Base-by-base conservation (phyloP, 768 basidiomycete species). In the Heimioporus sp. region DNA sequence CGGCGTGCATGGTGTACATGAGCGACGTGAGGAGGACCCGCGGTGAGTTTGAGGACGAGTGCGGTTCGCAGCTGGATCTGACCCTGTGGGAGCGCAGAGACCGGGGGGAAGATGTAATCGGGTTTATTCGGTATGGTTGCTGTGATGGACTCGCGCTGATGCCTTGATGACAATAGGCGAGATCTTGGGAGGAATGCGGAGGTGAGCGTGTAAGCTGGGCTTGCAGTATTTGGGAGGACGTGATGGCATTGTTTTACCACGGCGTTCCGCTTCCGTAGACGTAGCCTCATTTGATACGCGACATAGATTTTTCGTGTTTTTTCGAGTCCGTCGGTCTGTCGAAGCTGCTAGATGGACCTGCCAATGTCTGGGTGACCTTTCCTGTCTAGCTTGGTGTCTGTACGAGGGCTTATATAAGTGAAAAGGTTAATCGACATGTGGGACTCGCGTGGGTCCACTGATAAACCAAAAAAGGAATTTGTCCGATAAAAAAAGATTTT, bases 101-200 rank as follows among this genome's bases (percentile, higher is more conserved):
- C 51, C 71, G 70, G 20, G 71, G 77, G 28, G 78, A 80, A 36
- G 77, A 80, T 53, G 70, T 79, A 4, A 60, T 78, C 35, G 75
- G 78, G n/a, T 82, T 86, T 67, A 73, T 77, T 36, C 75, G 81
- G 48, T 76, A 76, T 60, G 83, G 79, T 10, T 83, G 77, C 55
- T 58, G 56, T 24, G 85, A 87, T 62, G 77, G 78, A 5, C 69
- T 85, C 53, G 72, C 76, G 19, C 61, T 85, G 53, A 78, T 85
- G 77, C 76, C 76, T 56, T 73, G 71, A 73, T 24, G 34, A 40
- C 24, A 46, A 43, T 40, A 51, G 46, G 47, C 49, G 47, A 45
- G 21, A 38, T 21, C 28, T 48, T 37, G 45, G 55, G 53, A 50
- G 49, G 44, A 44, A 34, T 24, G 21, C 31, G 39, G 51, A 31